Conservation (phyloP, 176 grass and related monocot species). For the Aegilops bicornis region DNA sequence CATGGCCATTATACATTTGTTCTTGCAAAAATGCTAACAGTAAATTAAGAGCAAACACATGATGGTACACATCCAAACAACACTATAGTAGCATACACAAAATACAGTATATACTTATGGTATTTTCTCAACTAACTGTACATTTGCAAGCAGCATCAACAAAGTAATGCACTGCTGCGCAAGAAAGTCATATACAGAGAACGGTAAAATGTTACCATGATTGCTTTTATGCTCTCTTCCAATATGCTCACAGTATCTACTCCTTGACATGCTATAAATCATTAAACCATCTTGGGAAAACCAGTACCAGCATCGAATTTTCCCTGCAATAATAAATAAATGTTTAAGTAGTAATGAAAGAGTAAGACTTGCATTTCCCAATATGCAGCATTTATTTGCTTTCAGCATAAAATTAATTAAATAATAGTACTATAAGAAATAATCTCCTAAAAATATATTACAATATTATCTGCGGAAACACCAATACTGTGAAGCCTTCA, state of each 20-base stretch:
- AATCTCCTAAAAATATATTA: not conserved
- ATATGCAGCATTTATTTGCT: slow-evolving; percentile 5
- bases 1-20: not conserved
- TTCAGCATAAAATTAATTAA: not conserved
- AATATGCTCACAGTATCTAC: slow-evolving; percentile 96
- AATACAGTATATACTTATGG: not conserved
- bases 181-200: not conserved
- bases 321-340: slow-evolving; percentile 57
- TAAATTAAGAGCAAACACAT: not conserved
- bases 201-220: slow-evolving; percentile 58
- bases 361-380: not conserved
- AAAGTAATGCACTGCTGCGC: not conserved
- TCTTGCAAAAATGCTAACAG: not conserved
- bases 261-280: slow-evolving; percentile 79
- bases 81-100: not conserved
- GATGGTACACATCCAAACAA: not conserved
- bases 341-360: slow-evolving; percentile 6
- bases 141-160: not conserved
- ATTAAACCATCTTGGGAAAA: slow-evolving; percentile 80
- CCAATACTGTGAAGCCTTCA: not conserved
- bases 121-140: not conserved
- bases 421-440: slow-evolving; percentile 6
- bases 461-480: not conserved
- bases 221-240: slow-evolving; percentile 99
- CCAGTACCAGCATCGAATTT: slow-evolving; percentile 90